Evolutionary conservation across 257 asterid genomes (phyloP), one percentile per base, ranked within the genome.

Genomic region (Buddleja alternifolia): DNA sequence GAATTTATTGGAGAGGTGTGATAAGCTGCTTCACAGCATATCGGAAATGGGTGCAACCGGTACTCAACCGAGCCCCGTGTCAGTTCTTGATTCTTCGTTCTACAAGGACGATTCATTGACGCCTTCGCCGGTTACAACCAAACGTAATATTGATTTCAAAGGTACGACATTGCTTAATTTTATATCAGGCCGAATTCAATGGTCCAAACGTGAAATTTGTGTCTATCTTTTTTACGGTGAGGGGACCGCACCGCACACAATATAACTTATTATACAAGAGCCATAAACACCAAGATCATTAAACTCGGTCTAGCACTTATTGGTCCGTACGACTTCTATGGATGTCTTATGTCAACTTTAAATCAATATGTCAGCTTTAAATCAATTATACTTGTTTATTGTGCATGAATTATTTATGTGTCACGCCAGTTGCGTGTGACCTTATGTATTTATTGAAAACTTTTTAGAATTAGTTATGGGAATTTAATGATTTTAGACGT

Each of bases 61-160:
- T 19, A 62, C 69, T 83, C 97, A 91, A 34, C 90, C 96, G 34
- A 89, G 96, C 60, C 97, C 97, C 10, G 97, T 92, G 34, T 92
- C 97, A 9, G 95, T 92, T 66, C 90, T 92, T 14, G 97, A 92
- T 73, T 85, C 96, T 29, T 86, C 91, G 8, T 88, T 86, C 75
- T 88, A 85, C 84, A 85, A 75, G 76, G 96, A 89, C 60, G 96
- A 89, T 17, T 83, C 90, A 1, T 52, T 84, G 7, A 86, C 96
- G 24, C 90, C 92, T 14, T 92, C 97, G 7, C 96, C 96, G 1
- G 84, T 85, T 50, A 83, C 78, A 62, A 84, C 85, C 77, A 87
- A 82, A 66, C 93, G 93, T 44, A 77, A 66, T 77, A 81, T 92
- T 60, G 86, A 84, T 72, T 89, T 91, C 86, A 76, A 79, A 89